Base-by-base conservation (phyloP, 768 basidiomycete genomes). In the Kwoniella sp. region DNA sequence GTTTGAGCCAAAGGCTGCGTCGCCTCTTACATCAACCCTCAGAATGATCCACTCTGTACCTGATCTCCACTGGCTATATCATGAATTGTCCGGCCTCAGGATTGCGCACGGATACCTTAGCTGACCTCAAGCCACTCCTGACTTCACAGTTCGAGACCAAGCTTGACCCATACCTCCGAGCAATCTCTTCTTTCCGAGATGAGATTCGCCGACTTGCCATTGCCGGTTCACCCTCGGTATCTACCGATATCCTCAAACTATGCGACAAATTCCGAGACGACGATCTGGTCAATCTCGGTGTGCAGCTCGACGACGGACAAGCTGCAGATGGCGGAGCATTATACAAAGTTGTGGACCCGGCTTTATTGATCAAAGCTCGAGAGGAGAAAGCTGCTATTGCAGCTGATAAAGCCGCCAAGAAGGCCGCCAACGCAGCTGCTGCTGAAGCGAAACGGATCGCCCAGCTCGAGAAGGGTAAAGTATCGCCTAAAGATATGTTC, bases 271-370 rank as follows among this genome's bases (percentile, higher is more conserved):
- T 99, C 64, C 87, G 96, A 17, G 95, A 98, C 76, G 83, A 85
- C 33, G 94, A 96, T 74, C 82, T 97, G 47, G 88, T 94, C 47
- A 88, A 92, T n/a, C 83, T 98, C 54, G 96, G 96, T 8, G 91
- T 99, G 6, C 93, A 93, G 8, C 83, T 99, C 33, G 96, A 98
- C 77, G 96, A 99, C 82, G 91, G 92, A 82, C 92, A 94, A 83
- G 92, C 92, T 88, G 33, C 54, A 10, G 93, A 94, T 82, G 94
- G 94, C n/a, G 88, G 87, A 73, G 95, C 95, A 2, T 86, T 97
- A 29, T 90, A 96, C 64, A 98, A 98, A 80, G 83, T 98, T 47
- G 90, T 94, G 25, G 83, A 90, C 40, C 88, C 94, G 1, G 85
- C 86, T 13, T 87, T 90, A 60, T 83, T 99, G 40, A 86, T 93